Percentiles rank a stretch among this genome's conserved stretches.
phyloP scores from a whole-genome alignment of 2,329 filamentous ascomycete species.

The Leptographium lundbergii region DNA sequence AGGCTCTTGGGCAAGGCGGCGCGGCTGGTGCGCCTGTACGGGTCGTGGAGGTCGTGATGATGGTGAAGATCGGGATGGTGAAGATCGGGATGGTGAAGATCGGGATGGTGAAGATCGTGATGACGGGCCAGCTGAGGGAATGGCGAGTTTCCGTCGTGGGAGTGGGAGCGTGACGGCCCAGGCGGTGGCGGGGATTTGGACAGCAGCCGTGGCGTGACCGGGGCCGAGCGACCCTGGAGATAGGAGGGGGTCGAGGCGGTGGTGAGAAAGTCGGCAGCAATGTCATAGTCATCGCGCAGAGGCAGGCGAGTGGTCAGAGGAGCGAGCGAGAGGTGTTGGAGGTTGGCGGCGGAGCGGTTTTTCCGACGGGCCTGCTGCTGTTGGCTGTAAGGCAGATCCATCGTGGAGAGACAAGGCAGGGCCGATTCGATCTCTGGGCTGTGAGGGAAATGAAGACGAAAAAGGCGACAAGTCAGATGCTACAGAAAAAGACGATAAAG shows the following conservation, averaged over 20 bases:
- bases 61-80: too few relatives aligned
- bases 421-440: too few relatives aligned
- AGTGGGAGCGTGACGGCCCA: not conserved
- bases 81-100: too few relatives aligned
- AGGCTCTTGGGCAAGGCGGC: constrained; percentile 43
- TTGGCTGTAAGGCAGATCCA: constrained; percentile 51
- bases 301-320: constrained; percentile 51
- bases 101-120: not conserved
- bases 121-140: not conserved
- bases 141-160: not conserved
- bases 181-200: constrained; percentile 36
- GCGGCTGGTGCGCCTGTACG: not conserved
- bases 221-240: constrained; percentile 48
- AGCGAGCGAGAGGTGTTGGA: constrained; percentile 50
- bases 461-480: not conserved
- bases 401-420: constrained; percentile 13
- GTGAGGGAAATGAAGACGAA: not conserved
- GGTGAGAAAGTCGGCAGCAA: constrained; percentile 11
- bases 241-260: constrained; percentile 35
- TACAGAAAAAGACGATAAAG: not conserved
- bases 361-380: constrained; percentile 45
- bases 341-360: constrained; percentile 44
- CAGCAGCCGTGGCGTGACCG: constrained; percentile 51
- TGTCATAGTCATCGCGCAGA: constrained; percentile 35
- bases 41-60: not conserved